Evolutionary conservation across 2,329 filamentous ascomycete genomes (phyloP).

Genomic region (Gnomoniopsis smithogilvyi): DNA sequence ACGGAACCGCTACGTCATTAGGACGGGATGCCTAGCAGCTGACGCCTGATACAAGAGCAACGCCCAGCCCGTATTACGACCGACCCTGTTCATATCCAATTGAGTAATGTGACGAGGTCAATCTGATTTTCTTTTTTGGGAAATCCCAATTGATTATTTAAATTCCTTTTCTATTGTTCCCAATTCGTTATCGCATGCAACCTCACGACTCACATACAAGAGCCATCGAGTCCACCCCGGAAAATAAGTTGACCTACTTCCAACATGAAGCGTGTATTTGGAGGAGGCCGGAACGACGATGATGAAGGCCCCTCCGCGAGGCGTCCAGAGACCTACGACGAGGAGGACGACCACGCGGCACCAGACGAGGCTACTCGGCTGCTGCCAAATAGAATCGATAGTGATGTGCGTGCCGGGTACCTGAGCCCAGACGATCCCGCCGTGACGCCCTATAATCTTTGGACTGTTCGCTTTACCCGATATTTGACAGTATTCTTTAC

Average conservation of each 20-base stretch:
- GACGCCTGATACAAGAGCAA: no score
- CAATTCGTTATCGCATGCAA: neutral
- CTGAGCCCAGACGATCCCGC: slow-evolving; percentile 78
- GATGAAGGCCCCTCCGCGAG: slow-evolving; percentile 25
- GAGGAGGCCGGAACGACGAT: slow-evolving; percentile 15
- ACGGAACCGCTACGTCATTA: no score
- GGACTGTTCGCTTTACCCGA: slow-evolving; percentile 79
- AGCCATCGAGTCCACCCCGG: neutral
- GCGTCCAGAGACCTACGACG: slow-evolving; percentile 19
- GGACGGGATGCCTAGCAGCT: no score
- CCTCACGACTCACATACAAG: neutral
- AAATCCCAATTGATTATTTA: no score
- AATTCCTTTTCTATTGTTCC: no score
- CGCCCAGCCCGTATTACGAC: no score
- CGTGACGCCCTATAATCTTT: slow-evolving; percentile 92
- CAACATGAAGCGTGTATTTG: slow-evolving; percentile 14
- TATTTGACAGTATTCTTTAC: slow-evolving; percentile 76
- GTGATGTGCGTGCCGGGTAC: slow-evolving; percentile 41
- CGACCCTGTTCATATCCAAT: no score
- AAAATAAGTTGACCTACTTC: neutral
- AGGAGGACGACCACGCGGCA: slow-evolving; percentile 23
- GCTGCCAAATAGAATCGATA: slow-evolving; percentile 64
- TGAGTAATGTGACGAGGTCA: no score
- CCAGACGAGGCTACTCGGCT: slow-evolving; percentile 60
- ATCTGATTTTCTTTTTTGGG: no score